phyloP scores from a whole-genome alignment of 2,329 filamentous ascomycete species.

The Aureobasidium sp. region DNA sequence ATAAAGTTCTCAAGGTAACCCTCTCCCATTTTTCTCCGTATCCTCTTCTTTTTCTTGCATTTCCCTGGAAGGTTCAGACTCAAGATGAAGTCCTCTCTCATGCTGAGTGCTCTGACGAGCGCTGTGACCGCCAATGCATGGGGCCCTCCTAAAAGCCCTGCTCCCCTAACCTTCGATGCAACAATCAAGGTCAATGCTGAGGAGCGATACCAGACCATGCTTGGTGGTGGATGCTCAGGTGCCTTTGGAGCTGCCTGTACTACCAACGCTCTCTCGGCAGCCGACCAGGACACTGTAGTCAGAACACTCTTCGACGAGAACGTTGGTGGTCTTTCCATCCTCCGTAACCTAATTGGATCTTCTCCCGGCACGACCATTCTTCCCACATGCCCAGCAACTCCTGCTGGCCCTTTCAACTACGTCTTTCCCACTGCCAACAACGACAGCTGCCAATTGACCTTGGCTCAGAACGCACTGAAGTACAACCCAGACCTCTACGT shows the following conservation, averaged over 20 bases:
- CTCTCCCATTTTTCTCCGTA: no score
- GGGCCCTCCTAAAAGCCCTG: neutral
- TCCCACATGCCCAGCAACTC: conserved; percentile 15
- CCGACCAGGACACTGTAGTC: conserved; percentile 15
- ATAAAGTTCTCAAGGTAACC: neutral
- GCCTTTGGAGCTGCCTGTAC: conserved; percentile 18
- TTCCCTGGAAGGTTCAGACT: neutral
- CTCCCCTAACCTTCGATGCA: conserved; percentile 10
- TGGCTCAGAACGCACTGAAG: conserved; percentile 16
- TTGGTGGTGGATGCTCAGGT: conserved; percentile 19
- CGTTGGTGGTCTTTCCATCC: conserved; percentile 17
- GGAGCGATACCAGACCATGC: conserved; percentile 17
- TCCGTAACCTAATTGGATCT: conserved; percentile 20
- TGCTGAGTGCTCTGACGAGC: neutral
- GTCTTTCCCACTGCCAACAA: conserved; percentile 9
- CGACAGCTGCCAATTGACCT: conserved; percentile 16
- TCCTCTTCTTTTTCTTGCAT: neutral
- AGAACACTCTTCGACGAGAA: conserved; percentile 18
- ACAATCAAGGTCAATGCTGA: conserved; percentile 16
- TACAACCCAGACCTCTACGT: conserved; percentile 18
- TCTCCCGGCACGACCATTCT: conserved; percentile 15
- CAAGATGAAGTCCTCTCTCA: neutral
- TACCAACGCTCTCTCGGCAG: conserved; percentile 11
- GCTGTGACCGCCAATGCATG: neutral
- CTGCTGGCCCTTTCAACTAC: conserved; percentile 16